Evolutionary conservation across 2,329 filamentous ascomycete species (phyloP), one percentile per base, ranked within the genome.

Genomic region (Myriosclerotinia scirpicola): DNA sequence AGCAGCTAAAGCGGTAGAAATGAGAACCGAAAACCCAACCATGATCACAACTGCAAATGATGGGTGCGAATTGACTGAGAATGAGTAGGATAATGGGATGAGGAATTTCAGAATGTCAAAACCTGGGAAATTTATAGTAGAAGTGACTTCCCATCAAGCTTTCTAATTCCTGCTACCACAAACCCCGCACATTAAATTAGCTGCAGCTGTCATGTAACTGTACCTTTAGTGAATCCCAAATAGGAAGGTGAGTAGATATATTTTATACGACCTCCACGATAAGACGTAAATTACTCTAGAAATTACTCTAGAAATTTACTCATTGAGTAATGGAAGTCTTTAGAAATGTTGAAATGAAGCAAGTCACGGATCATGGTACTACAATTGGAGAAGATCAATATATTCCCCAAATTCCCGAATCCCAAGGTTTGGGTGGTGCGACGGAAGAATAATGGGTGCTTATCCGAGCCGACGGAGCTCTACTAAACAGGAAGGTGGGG

Each of bases 1-100:
- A 63, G 59, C 65, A 52, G 64, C 64, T 38, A 65, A 63, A 67
- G 59, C 65, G 40, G 59, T 54, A 48, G 65, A 64, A n/a, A 67
- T 40, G 20, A 67, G 42, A 54, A 56, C 3, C 22, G 65, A 64
- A 42, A 64, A 44, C 15, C 59, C 65, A 40, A 64, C 58, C 65
- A 67, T 67, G 58, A 55, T 64, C 17, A 55, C 59, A 42, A n/a
- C 46, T 26, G 36, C 26, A 30, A 61, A 44, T n/a, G 30, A 65
- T 54, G 38, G 9, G 14, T 34, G 22, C 50, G 53, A 65, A 59
- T 26, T 26, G 36, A 53, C 17, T 38, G 38, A 53, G 22, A 34
- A 40, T 44, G 40, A 36, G 26, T 12, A 65, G 58, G 20, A 42
- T 6, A 20, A 52, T 12, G 22, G 36, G 12, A 50, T 36, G 20